Base-by-base conservation (phyloP, 139 green algal species). In the Ulvella scutata region DNA sequence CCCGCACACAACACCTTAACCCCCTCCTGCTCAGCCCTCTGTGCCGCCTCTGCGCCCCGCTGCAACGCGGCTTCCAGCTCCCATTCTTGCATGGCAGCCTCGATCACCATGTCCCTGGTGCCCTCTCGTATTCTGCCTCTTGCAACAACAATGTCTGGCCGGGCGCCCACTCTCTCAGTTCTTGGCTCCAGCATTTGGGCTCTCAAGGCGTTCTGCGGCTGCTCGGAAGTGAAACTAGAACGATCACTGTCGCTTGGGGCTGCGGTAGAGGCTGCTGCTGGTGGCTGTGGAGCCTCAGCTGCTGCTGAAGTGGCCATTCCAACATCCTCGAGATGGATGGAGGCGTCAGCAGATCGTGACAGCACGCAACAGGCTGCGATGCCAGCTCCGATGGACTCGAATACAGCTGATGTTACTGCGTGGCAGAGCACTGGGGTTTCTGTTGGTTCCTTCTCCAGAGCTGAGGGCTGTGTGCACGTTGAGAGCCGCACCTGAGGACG, bases 301-400 rank as follows among this genome's bases (percentile, higher is more conserved):
- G 61, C 37, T 17, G 76, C 35, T 10, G 81, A 74, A 7, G 37
- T 72, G 17, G 79, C 80, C 4, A 87, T 33, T 0, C 82, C 82
- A 34, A 87, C 82, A 38, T 87, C 80, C 6, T 82, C 60, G 3
- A 82, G 6, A 21, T 75, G 17, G 4, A 87, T 59, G 10, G 44
- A 34, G 3, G 40, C 35, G 29, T 29, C 59, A n/a, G 79, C 77
- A 31, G 67, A 37, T 3, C 39, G 43, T 10, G 72, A 79, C 75
- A 87, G 79, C 40, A 83, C 80, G 4, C 72, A 74, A 36, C 75
- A 79, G 40, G 80, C 82, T 0, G 79, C 78, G 36, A 75, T 62
- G 44, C 82, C 82, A 10, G 20, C 33, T 1, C 61, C 80, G 3
- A 86, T 77, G 0, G 77, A 78, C 0, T 34, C 31, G 59, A 84